Evolutionary conservation across 352 stramenopile genomes (phyloP).

Genomic region (Pelagophyceae sp.): DNA sequence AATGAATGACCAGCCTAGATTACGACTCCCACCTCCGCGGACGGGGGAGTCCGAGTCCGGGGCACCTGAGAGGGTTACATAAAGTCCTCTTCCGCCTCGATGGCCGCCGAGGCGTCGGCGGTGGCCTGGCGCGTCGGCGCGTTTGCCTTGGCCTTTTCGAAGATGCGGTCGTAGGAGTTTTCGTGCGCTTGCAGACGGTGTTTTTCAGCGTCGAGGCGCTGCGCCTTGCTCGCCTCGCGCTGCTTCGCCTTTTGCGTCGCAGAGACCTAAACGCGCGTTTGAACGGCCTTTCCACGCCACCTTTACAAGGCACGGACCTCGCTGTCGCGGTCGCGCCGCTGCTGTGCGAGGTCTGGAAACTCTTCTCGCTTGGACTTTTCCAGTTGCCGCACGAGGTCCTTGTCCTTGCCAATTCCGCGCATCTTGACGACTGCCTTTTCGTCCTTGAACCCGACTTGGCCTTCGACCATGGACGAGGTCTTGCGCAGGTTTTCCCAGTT

Average conservation of each 20-base stretch:
- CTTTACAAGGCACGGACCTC: too few relatives aligned
- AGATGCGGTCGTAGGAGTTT: conserved; percentile 45
- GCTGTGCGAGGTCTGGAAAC: conserved; percentile 41
- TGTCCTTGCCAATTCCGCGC: conserved; percentile 39
- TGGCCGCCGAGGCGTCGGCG: conserved; percentile 46
- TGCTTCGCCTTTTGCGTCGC: conserved; percentile 43
- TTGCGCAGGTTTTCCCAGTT: conserved; percentile 56
- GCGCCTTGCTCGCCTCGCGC: conserved; percentile 39
- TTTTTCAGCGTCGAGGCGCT: conserved; percentile 37
- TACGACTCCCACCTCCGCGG: too few relatives aligned
- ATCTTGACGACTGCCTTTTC: conserved; percentile 39
- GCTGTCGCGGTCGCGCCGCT: conserved; percentile 39
- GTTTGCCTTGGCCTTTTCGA: conserved; percentile 35
- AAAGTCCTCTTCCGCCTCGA: conserved; percentile 61
- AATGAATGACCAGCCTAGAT: too few relatives aligned
- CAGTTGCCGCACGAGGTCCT: conserved; percentile 49
- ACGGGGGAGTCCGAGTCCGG: too few relatives aligned
- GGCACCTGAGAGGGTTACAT: conserved; percentile 44
- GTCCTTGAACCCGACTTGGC: conserved; percentile 51
- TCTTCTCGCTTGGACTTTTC: conserved; percentile 47
- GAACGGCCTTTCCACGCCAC: too few relatives aligned
- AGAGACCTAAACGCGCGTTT: too few relatives aligned
- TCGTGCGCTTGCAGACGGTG: conserved; percentile 37
- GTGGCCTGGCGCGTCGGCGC: conserved; percentile 42
- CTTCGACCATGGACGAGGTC: conserved; percentile 44